These are phyloP conservation scores for Thraustotheca clavata DNA, from an alignment of 352 stramenopile species.

Conservation along the genomic window DNA sequence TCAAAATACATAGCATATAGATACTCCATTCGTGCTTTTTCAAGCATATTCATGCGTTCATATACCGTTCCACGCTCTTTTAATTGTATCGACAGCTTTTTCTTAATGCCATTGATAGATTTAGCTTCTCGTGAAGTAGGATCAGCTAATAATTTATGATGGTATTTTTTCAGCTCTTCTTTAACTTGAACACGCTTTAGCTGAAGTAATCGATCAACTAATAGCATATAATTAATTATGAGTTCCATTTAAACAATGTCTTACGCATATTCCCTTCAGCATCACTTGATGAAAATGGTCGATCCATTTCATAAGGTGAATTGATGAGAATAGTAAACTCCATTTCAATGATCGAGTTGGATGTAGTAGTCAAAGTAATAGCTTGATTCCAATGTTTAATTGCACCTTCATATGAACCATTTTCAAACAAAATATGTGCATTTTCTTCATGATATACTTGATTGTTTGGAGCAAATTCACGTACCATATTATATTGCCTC, in stretches of 20 bases:
- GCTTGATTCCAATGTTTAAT: constrained; percentile 22
- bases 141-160: too few relatives aligned
- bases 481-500: constrained; percentile 44
- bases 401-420: constrained; percentile 35
- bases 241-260: neutral
- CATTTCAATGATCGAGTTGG: constrained; percentile 13
- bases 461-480: constrained; percentile 32
- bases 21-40: constrained; percentile 46
- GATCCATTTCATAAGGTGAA: neutral
- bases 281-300: neutral
- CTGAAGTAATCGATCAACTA: neutral
- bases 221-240: neutral
- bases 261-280: neutral
- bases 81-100: constrained; percentile 59
- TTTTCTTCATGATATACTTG: constrained; percentile 51
- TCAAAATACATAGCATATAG: constrained; percentile 59
- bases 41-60: constrained; percentile 40
- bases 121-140: too few relatives aligned
- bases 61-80: constrained; percentile 60
- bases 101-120: constrained; percentile 29
- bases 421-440: constrained; percentile 45
- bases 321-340: constrained; percentile 11
- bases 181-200: neutral
- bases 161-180: neutral
- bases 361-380: constrained; percentile 6